Evolutionary conservation across 2,329 filamentous ascomycete genomes (phyloP), one percentile per base, ranked within the genome.

Genomic region (Hypoxylon sp.): DNA sequence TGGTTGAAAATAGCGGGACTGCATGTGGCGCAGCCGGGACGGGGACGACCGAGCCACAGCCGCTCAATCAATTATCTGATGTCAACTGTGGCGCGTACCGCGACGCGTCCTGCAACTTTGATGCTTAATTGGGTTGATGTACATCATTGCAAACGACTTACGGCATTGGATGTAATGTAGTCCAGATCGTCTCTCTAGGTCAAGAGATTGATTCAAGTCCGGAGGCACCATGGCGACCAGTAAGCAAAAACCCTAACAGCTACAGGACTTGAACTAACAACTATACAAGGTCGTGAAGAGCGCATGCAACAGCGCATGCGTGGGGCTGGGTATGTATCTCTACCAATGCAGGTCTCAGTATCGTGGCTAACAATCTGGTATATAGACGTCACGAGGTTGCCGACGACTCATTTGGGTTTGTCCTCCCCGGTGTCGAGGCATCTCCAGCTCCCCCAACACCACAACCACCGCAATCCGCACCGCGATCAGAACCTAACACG

Each of bases 271-370:
- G 7, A n/a, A 24, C 60, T 52, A 48, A 65, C 37, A 54, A 50
- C 10, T 37, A 64, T n/a, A 66, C 46, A 63, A 87, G 85, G 83
- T 75, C 87, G 88, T 72, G 86, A 88, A 72, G 87, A 89, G 76
- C 87, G 88, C 75, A 84, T 90, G 81, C 87, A 88, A 69, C 85
- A 89, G 80, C 88, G 89, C 75, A 86, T 91, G 76, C 88, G 89
- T 68, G 89, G 89, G 68, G 88, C 88, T 46, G 87, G 88, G 88
- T 89, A 82, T 71, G 86, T 77, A 17, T 53, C 7, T 19, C 35
- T 29, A 17, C 15, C 24, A 13, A 51, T 58, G 15, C 46, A 31
- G 15, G n/a, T 17, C 24, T 35, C 15, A n/a, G 11, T n/a, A 39
- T 17, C 6, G 50, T n/a, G 11, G 31, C 71, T 71, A 50, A 76